Base-by-base conservation (phyloP, 2,329 filamentous ascomycete species). In the Catunica adiposa region DNA sequence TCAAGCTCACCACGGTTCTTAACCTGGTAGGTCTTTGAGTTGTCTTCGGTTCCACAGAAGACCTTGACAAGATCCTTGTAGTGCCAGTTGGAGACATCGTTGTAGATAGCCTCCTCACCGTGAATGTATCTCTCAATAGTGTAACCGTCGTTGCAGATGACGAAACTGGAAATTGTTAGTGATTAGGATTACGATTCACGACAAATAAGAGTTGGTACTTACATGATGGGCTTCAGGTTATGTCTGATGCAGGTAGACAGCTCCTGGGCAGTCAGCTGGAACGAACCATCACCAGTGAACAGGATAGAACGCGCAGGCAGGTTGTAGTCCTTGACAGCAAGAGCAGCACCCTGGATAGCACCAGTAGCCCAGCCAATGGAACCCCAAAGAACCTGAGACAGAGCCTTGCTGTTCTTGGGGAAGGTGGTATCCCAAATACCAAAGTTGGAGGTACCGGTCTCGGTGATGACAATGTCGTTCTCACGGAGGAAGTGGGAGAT, bases 41-140 rank as follows among this genome's bases (percentile, higher is more conserved):
- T 71, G 29, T 75, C 71, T 6, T 75, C 69, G 15, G 62, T 62
- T 1, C 77, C 83, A 46, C 85, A 84, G 64, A 92, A 88, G 0
- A 79, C 78, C 3, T 73, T 72, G 1, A 85, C 76, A 0, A 89
- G 68, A 20, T 80, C 78, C 65, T 79, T 80, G 72, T 83, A 85
- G 53, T 83, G 74, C 89, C 89, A 94, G 9, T 72, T 67, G 58
- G 78, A 74, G 56, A 94, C 82, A 64, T 94, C 86, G 64, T 95
- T 94, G 72, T 94, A 94, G 25, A 65, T 66, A 31, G 79, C 85
- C 7, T 89, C 73, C 80, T 84, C 84, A 54, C 87, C 87, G 67
- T 94, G 88, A 63, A 94, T 94, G 66, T 80, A 85, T 29, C 89
- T 80, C 70, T 95, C 89, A 66, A 94, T 92, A 8, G 88, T 92